Evolutionary conservation across 2,329 filamentous ascomycete species (phyloP), one percentile per base, ranked within the genome.

Genomic region (Fusarium sp.): DNA sequence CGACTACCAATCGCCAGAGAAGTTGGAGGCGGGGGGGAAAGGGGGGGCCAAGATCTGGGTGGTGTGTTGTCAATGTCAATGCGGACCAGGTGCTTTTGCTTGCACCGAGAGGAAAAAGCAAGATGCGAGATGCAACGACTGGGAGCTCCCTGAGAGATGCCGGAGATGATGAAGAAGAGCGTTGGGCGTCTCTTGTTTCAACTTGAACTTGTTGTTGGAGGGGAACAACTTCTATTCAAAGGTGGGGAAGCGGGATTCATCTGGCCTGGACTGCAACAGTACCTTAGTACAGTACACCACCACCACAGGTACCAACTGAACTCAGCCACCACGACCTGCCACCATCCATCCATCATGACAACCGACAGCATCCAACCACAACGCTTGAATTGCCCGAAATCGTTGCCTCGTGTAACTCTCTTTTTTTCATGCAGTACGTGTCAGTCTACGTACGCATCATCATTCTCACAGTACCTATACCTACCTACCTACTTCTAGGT

Each of bases 21-120:
- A 27, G 61, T 40, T 53, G 31, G 57, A 67, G 70, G 70, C 70
- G 70, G 70, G 70, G 70, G 70, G 70, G 70, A 70, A 74, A 24
- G 24, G 24, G 69, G 71, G 71, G 71, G 71, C 71, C 71, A 62
- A 56, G 60, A 53, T 53, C 46, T 31, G 27, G 46, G 27, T 53
- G 46, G 46, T 53, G 46, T 53, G 46, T 53, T 53, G 46, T 53
- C 46, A 53, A 31, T 53, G 46, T 53, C 46, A 53, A 31, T 53
- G 46, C 46, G 46, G 27, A 53, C 29, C 27, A 11, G 27, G 46
- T 31, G 27, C 46, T 53, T 53, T 24, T 58, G 53, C 66, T 53
- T 64, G 62, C 63, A 71, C 67, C n/a, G 58, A 70, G 51, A 71
- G 70, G 17, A 51, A 31, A 53, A 53, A 20, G 46, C 46, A 53